Evolutionary conservation across 768 basidiomycete species (phyloP), one percentile per base, ranked within the genome.

Genomic region (Pleurotus giganteus): DNA sequence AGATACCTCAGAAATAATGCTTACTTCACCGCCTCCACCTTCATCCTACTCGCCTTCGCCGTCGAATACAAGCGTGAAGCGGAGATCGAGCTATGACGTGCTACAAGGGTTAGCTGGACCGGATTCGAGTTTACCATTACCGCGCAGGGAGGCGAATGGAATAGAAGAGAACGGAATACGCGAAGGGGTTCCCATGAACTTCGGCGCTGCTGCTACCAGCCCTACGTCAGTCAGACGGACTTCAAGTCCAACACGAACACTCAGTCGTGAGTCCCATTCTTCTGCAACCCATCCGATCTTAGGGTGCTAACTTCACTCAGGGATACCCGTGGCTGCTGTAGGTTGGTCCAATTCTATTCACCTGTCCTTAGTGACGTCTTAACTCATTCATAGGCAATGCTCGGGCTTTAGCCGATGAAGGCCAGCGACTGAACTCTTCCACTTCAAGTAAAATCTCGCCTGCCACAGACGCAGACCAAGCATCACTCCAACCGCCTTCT

Each of bases 361-460:
- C 32, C 51, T 52, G 56, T 53, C 45, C 56, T 47, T 53, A 52
- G 55, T 54, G 57, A 54, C 57, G 58, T 60, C 53, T 58, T 61
- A 56, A 50, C 53, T 63, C 56, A 47, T 39, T 61, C 56, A 54
- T 69, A 92, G 91, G 91, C 44, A 91, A 93, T 73, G 91, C 90
- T 37, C 85, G 89, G 42, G 86, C 86, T 24, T 74, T 94, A 60
- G 87, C 91, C 27, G 91, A 92, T 47, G 89, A 91, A 58, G 83
- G 83, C 31, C 70, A 74, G 63, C 65, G 69, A 32, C n/a, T 66
- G 72, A 45, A 69, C 65, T 51, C 71, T 63, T 57, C 71, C 68
- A 17, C 65, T 70, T 49, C 54, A 29, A 51, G 42, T 47, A 17
- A 54, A 44, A 36, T 36, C 37, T 53, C 70, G 17, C 63, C 69